Conservation (phyloP, 2,329 filamentous ascomycete species). For the Colletotrichum eremochloae region DNA sequence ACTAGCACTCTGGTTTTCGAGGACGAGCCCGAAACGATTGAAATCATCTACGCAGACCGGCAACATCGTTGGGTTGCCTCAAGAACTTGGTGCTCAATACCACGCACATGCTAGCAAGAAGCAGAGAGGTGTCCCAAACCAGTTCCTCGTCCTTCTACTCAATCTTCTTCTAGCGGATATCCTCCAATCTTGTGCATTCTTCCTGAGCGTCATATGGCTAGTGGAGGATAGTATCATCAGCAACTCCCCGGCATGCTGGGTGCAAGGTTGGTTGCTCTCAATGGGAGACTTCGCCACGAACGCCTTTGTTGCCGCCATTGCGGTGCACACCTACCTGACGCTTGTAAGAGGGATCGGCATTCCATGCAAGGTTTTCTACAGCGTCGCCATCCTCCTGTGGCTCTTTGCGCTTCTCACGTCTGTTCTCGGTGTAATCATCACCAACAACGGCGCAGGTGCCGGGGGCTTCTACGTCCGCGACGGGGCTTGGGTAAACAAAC, state of each 20-base stretch:
- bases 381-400: constrained; percentile 60
- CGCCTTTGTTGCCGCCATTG: constrained; percentile 70
- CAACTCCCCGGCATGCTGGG: constrained; percentile 61
- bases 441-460: constrained; percentile 10
- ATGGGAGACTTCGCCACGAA: constrained; percentile 69
- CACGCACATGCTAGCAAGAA: constrained; percentile 31
- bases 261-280: constrained; percentile 70
- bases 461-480: constrained; percentile 63
- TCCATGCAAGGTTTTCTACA: constrained; percentile 58
- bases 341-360: constrained; percentile 64
- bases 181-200: constrained; percentile 67
- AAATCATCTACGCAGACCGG: constrained; percentile 40
- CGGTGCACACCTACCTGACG: constrained; percentile 68
- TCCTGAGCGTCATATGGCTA: constrained; percentile 67
- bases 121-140: constrained; percentile 54
- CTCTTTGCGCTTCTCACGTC: constrained; percentile 51
- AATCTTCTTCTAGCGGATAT: constrained; percentile 72
- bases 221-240: constrained; percentile 62
- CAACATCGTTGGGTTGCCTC: constrained; percentile 39
- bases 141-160: constrained; percentile 71
- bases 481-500: constrained; percentile 64
- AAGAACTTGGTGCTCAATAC: constrained; percentile 41
- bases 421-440: constrained; percentile 30
- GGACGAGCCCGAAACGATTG: constrained; percentile 48
- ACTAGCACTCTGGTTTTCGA: constrained; percentile 52